Evolutionary conservation across 2,329 filamentous ascomycete genomes (phyloP), one percentile per base, ranked within the genome.

Genomic region (Arthrobotrys entomopaga): DNA sequence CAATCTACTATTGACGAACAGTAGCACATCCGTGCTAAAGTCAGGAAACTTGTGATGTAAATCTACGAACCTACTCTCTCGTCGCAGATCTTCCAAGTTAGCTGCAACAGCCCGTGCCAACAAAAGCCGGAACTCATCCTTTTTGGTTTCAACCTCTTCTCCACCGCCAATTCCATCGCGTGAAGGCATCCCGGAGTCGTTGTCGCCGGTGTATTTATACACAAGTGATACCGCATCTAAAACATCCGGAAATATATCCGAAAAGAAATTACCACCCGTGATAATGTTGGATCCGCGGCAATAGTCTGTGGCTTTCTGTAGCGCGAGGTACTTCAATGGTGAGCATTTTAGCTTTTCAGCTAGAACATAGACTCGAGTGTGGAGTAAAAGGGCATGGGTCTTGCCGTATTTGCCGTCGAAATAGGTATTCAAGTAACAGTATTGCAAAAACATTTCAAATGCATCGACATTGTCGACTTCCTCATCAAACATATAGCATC

Each of bases 11-110:
- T 58, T 66, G 10, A 70, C 40, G 19, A 63, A 71, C 38, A 60
- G 29, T n/a, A 71, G n/a, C 59, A 71, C 65, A 16, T 71, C 53
- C 10, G 59, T 71, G 43, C 29, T 65, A 26, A 71, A 71, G n/a
- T 65, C 66, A 3, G 66, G 53, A 34, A 71, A 54, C 0, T 26
- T 38, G n/a, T 71, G 46, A 40, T 71, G 66, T n/a, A 60, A n/a
- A 54, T 59, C 43, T 15, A 65, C 11, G 10, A 71, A 71, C 2
- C 13, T 13, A 34, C 15, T 48, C 11, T 20, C 19, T 8, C 15
- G 11, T 43, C 38, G 53, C 8, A 71, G 38, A 5, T 59, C 34
- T 10, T 5, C 26, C 16, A 71, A 38, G 42, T 71, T 26, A 13
- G 43, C 26, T 13, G 59, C 66, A 2, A 60, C 66, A 19, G 59